Evolutionary conservation across 345 rosid species (phyloP), one percentile per base, ranked within the genome.

Genomic region (Camelina hispida): DNA sequence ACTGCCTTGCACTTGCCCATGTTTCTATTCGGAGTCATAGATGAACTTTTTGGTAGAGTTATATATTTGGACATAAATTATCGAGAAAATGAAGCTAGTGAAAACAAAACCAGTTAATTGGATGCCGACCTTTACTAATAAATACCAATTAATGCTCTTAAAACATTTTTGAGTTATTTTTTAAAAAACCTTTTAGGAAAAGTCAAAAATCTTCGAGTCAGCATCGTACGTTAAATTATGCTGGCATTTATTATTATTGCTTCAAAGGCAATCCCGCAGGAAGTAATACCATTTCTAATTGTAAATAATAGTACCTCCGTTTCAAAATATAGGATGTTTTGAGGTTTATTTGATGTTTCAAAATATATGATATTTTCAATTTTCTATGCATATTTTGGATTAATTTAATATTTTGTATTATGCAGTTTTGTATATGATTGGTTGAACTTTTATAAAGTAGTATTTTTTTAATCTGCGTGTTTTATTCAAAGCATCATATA

Each of bases 131-230:
- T 56, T 2, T 43, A 42, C 9, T 16, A n/a, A 54, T 28, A 55
- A 42, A 16, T 17, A 57, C 43, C 25, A 54, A 30, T 13, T 30
- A 43, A 69, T 56, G 73, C 12, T 17, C 35, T 35, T 34, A 12
- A 13, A 59, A 59, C 44, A 38, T 17, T 18, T 35, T 35, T 37
- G 20, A 67, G 44, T 66, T 6, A 6, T 0, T 15, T 15, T 57
- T 46, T 32, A 47, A 28, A 28, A 28, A 28, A 28, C 9, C 57
- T 5, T 44, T 58, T 8, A 57, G 46, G 57, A 58, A 70, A 70
- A 59, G 34, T 69, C 66, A 30, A 30, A 70, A 70, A 47, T 46
- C 25, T 46, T 46, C 10, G 38, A 59, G 66, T 44, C 66, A 59
- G n/a, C 66, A 18, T 70, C 74, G 32, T 3, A 20, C 66, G 46